Conservation (phyloP, 2,329 filamentous ascomycete species). For the Microsporum canis region DNA sequence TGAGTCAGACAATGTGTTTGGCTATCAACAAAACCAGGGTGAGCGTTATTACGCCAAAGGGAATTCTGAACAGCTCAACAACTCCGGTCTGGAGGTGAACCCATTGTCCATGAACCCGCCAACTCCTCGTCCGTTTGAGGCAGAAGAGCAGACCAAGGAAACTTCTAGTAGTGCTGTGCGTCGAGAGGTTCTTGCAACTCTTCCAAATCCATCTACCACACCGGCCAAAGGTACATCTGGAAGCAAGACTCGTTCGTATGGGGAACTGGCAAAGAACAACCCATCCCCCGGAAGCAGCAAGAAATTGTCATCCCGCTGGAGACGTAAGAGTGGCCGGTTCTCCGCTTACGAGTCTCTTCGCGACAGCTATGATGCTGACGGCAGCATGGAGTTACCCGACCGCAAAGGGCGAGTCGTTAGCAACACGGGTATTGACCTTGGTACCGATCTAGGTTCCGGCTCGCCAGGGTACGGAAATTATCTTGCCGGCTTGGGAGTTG, state of each 20-base stretch:
- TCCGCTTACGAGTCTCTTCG: conserved; percentile 27
- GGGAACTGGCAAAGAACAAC: conserved; percentile 23
- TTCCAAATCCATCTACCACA: conserved; percentile 23
- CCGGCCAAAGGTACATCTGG: conserved; percentile 19
- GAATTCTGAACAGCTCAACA: conserved; percentile 23
- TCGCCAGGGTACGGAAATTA: conserved; percentile 32
- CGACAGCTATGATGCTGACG: conserved; percentile 18
- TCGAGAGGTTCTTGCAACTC: not conserved
- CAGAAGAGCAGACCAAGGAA: conserved; percentile 20
- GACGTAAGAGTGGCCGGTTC: conserved; percentile 25
- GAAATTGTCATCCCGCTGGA: conserved; percentile 17
- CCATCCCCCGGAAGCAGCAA: conserved; percentile 14
- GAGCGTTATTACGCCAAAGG: conserved; percentile 27
- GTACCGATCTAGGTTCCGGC: conserved; percentile 19
- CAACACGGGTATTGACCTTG: conserved; percentile 32
- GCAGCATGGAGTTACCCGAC: conserved; percentile 21
- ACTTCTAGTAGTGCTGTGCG: conserved; percentile 24
- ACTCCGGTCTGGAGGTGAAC: conserved; percentile 24
- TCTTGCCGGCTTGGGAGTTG: conserved; percentile 34
- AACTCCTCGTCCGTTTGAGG: conserved; percentile 28
- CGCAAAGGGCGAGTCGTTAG: conserved; percentile 36
- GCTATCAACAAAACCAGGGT: conserved; percentile 20
- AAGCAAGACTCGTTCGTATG: conserved; percentile 30
- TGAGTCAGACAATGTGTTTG: not conserved
- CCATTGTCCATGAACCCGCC: conserved; percentile 39